Percentiles rank a stretch among this genome's conserved stretches.
phyloP scores from a whole-genome alignment of 371 early-diverging fungal genomes.

The Coelomomyces lativittatus region DNA sequence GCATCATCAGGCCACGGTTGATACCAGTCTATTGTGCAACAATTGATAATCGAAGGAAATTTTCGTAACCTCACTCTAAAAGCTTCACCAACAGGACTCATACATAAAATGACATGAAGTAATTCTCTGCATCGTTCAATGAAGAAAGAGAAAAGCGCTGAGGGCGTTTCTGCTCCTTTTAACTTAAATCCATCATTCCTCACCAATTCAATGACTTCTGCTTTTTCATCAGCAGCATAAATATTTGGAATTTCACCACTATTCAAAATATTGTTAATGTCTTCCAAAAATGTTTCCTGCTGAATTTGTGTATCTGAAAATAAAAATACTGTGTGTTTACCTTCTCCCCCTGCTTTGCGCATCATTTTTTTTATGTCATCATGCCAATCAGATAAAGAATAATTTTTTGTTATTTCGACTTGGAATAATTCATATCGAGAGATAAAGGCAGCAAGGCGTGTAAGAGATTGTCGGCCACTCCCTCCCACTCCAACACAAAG shows the following conservation, averaged over 20 bases:
- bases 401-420: conserved; percentile 31
- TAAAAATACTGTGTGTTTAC: conserved; percentile 27
- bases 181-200: conserved; percentile 17
- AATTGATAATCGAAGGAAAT: conserved; percentile 41
- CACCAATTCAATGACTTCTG: conserved; percentile 23
- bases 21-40: conserved; percentile 47
- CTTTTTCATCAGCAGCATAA: conserved; percentile 29
- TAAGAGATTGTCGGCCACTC: conserved; percentile 29
- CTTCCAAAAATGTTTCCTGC: conserved; percentile 26
- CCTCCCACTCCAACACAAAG: conserved; percentile 39
- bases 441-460: conserved; percentile 35
- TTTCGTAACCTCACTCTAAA: conserved; percentile 33
- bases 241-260: conserved; percentile 43
- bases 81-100: conserved; percentile 43
- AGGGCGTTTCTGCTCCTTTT: conserved; percentile 9
- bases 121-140: conserved; percentile 14
- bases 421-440: conserved; percentile 36
- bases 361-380: conserved; percentile 31
- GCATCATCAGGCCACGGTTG: conserved; percentile 45
- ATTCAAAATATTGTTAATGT: conserved; percentile 39
- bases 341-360: conserved; percentile 27
- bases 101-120: conserved; percentile 33
- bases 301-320: conserved; percentile 35
- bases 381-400: conserved; percentile 35
- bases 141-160: conserved; percentile 25